Base-by-base conservation (phyloP, 345 rosid genomes). In the Microthlaspi erraticum region DNA sequence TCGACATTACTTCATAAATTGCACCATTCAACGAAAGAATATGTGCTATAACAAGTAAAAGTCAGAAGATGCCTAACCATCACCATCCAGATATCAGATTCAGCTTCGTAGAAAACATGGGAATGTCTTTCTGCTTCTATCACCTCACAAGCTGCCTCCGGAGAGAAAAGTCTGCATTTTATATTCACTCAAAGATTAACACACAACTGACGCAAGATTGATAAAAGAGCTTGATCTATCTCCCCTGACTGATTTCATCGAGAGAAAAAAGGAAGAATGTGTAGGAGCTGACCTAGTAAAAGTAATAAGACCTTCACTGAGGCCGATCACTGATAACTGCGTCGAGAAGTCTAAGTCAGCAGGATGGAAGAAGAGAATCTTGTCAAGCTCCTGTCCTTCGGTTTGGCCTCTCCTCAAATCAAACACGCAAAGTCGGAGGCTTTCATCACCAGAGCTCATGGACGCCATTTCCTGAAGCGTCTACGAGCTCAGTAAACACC, bases 21-120 rank as follows among this genome's bases (percentile, higher is more conserved):
- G 33, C 64, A 18, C 13, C 16, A 8, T 68, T 46, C 38, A 55
- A 14, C 1, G 0, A 36, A 12, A 46, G 39, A 6, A 2, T 17
- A n/a, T 7, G 56, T 42, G 45, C n/a, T 54, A 31, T 8, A 36
- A 12, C 50, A 64, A 46, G 33, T 56, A 56, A 46, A 39, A 45
- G 29, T 8, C 1, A 26, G 56, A 75, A 3, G 31, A 26, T 14
- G 57, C 6, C 38, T 52, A 71, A 94, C 97, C 99, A 94, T 87
- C 53, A 94, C 96, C 99, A 92, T 88, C 99, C 99, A 89, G 31
- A 94, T 86, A 81, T 94, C 99, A 0, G 92, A 81, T 75, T 94
- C 99, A 10, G 98, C 85, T 83, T 94, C 98, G 20, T 76, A 81
- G 81, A 94, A 94, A 52, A 94, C 89, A 79, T 91, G 99, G 60